Base-by-base conservation (phyloP, 2,329 filamentous ascomycete genomes). In the Scytalidium sp. region DNA sequence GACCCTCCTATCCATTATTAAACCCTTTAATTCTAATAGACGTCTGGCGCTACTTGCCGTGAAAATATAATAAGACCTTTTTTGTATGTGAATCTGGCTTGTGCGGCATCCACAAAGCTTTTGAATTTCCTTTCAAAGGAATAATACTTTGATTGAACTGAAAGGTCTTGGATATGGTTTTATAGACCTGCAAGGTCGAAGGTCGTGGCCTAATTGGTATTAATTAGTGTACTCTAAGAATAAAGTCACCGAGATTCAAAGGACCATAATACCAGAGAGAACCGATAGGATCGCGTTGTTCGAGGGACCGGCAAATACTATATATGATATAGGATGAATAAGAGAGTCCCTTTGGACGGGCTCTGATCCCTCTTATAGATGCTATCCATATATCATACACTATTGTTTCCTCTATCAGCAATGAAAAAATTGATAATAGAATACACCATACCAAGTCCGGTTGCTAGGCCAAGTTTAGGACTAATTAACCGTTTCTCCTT, bases 31-130 rank as follows among this genome's bases (percentile, higher is more conserved):
- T 53, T n/a, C 64, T 68, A 15, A 69, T 71, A 4, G 77, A 68
- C 8, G 78, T 50, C 2, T 71, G 71, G 56, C 80, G 83, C 2
- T 79, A 79, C 36, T 80, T 80, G 19, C 76, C 72, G 51, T 76
- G 72, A 46, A 70, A 69, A 55, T 70, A 75, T 2, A 75, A 55
- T 11, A 75, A 57, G 5, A 70, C 56, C 43, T 71, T 72, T 29
- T 29, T 8, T 29, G 25, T 29, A 13, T 29, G 13, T 29, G 13
- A 7, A 13, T 29, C 25, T 8, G 25, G 25, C 13, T 29, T 29
- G 8, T 29, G 25, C 13, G 25, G 25, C 13, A 29, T 29, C 25
- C 25, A 29, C 25, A 29, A 29, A 13, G 25, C 25, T 13, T 29
- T 8, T 13, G 25, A 29, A 29, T 29, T 29, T n/a, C 25, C 25